These are phyloP conservation scores for Taxawa tesnikishii DNA, from an alignment of 2,329 filamentous ascomycete genomes.

Conservation along the genomic window DNA sequence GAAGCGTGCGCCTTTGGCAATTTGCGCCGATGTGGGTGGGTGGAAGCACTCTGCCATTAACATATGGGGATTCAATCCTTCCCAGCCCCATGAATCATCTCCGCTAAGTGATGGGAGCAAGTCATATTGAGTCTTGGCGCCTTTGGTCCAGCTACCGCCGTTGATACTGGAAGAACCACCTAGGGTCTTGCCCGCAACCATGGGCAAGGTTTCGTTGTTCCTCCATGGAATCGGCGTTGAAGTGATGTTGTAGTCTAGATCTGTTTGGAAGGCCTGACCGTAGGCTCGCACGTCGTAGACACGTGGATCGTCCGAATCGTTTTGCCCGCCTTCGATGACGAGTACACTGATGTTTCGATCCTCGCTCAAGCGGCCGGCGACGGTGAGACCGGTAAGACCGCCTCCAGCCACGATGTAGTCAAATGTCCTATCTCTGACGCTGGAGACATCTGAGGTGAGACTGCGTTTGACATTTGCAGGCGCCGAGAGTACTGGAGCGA, in stretches of 20 bases:
- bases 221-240: slow-evolving; percentile 14
- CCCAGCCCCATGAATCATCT: slow-evolving; percentile 14
- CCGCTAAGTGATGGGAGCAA: slow-evolving; percentile 16
- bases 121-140: slow-evolving; percentile 15
- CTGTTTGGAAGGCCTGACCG: slow-evolving; percentile 11
- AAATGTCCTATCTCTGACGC: slow-evolving; percentile 8
- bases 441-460: slow-evolving; percentile 8
- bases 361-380: slow-evolving; percentile 8
- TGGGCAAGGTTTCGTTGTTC: slow-evolving; percentile 9
- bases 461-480: neutral
- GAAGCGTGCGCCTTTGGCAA: slow-evolving; percentile 12
- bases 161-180: slow-evolving; percentile 15
- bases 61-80: slow-evolving; percentile 15
- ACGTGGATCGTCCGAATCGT: slow-evolving; percentile 11
- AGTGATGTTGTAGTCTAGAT: slow-evolving; percentile 12
- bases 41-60: slow-evolving; percentile 14
- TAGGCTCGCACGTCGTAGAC: slow-evolving; percentile 14
- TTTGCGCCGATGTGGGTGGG: slow-evolving; percentile 8
- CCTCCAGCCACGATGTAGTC: slow-evolving; percentile 16
- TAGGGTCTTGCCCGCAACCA: slow-evolving; percentile 15
- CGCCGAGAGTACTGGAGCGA: neutral
- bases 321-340: slow-evolving; percentile 18
- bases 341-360: slow-evolving; percentile 11
- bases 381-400: slow-evolving; percentile 14
- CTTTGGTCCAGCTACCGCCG: slow-evolving; percentile 17